phyloP scores from a whole-genome alignment of 2,329 filamentous ascomycete genomes.

The Thelonectria discophora region DNA sequence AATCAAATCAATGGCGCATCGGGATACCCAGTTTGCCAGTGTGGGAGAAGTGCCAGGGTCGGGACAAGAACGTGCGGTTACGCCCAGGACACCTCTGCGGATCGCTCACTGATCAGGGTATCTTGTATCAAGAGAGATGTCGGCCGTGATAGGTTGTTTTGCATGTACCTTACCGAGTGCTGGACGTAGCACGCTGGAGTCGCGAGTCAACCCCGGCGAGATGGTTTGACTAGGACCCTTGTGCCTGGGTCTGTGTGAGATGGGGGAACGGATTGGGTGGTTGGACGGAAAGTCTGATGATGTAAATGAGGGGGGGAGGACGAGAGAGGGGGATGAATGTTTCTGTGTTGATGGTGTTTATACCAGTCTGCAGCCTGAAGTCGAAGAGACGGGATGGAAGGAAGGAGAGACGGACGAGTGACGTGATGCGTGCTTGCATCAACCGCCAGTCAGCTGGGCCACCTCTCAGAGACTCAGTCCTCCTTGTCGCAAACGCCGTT shows the following conservation, averaged over 20 bases:
- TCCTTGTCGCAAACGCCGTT: no score
- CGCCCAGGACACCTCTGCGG: background rate
- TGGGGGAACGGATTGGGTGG: background rate
- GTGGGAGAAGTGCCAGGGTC: slow-evolving; percentile 2
- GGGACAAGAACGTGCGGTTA: slow-evolving; percentile 1
- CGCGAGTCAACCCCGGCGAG: slow-evolving; percentile 23
- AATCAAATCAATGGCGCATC: slow-evolving; percentile 16
- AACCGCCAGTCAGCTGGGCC: slow-evolving; percentile 32
- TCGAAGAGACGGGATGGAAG: background rate
- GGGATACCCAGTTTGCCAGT: slow-evolving; percentile 15
- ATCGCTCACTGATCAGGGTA: no score
- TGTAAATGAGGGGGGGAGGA: background rate
- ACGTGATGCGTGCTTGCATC: slow-evolving; percentile 32
- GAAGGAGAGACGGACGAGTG: background rate
- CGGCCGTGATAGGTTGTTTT: slow-evolving; percentile 6
- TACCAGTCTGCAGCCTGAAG: background rate
- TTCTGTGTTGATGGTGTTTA: slow-evolving; percentile 12
- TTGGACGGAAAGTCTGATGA: background rate
- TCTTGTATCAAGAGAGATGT: background rate
- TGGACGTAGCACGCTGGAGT: no score
- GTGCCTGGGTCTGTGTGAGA: slow-evolving; percentile 20
- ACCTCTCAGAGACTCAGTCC: no score
- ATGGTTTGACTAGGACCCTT: slow-evolving; percentile 19
- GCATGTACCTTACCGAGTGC: no score
- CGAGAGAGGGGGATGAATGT: background rate